Base-by-base conservation (phyloP, 805 yeast species). In the Maudiozyma barnettii region DNA sequence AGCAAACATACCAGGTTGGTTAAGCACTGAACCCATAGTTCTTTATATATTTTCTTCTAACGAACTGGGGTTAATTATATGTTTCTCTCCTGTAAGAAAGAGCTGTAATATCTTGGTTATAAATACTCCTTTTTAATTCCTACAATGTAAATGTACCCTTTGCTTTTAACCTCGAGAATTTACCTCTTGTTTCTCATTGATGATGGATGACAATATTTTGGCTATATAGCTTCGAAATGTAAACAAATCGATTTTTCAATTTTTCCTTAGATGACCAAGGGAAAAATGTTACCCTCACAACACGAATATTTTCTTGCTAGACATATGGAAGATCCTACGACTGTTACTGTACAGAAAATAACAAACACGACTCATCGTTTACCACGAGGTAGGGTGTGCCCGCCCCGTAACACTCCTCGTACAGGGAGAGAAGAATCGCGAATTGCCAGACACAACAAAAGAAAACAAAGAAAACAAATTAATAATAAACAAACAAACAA, bases 221-320 rank as follows among this genome's bases (percentile, higher is more conserved):
- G 10, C 30, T 26, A 26, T 26, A 12, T 26, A 26, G 30, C 16
- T 33, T 42, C 26, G 45, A 42, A 35, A 43, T 33, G 45, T 43
- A 43, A 43, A 43, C 45, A 43, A 43, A 19, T n/a, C n/a, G 8
- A 33, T 14, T 33, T 33, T 33, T 18, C 16, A 33, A n/a, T 16
- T n/a, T 31, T 33, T 19, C 6, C 19, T 31, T 16, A 33, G 36
- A 5, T 33, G 8, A 33, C 5, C 16, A 9, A 33, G n/a, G 8
- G 19, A 14, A 33, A 33, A 33, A 6, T 1, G 20, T 39, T 45
- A 45, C 47, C 47, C 47, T 43, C 47, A 38, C 43, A 40, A 39
- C 47, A 45, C 47, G 47, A 45, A 39, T 26, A 20, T 3, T 18
- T 18, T 36, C 36, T 10, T 14, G 7, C 5, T 33, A 14, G 18